These are phyloP conservation scores for Achaetomium macrosporum DNA, from an alignment of 2,329 filamentous ascomycete species.

Conservation along the genomic window DNA sequence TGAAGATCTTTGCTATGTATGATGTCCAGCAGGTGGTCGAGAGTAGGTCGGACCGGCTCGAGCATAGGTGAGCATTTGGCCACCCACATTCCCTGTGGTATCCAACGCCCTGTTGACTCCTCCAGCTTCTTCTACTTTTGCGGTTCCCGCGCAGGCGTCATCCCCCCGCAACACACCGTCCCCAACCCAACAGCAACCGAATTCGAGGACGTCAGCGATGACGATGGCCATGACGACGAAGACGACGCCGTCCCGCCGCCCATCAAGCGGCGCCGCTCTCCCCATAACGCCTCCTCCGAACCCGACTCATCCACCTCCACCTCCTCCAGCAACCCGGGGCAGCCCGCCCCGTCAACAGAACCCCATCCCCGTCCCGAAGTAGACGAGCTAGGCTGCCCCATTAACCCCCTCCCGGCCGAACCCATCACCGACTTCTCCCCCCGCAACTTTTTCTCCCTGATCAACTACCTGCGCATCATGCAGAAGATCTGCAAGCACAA, in stretches of 20 bases:
- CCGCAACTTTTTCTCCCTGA: constrained; percentile 90
- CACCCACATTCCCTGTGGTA: too few relatives aligned
- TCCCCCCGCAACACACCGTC: constrained; percentile 19
- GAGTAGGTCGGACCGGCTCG: constrained; percentile 73
- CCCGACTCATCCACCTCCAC: background rate
- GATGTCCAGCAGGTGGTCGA: constrained; percentile 89
- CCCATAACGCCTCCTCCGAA: constrained; percentile 14
- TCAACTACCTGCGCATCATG: constrained; percentile 93
- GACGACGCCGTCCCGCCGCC: constrained; percentile 75
- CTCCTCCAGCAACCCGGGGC: background rate
- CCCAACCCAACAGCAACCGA: constrained; percentile 29
- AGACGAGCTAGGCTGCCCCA: constrained; percentile 81
- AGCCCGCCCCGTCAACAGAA: background rate
- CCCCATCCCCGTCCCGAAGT: constrained; percentile 51
- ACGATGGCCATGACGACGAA: constrained; percentile 28
- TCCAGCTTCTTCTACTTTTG: constrained; percentile 86
- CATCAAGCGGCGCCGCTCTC: constrained; percentile 56
- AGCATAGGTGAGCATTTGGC: constrained; percentile 61
- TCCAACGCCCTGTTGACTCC: background rate
- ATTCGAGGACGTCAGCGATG: constrained; percentile 37
- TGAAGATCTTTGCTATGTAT: constrained; percentile 92
- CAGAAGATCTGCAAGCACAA: constrained; percentile 97
- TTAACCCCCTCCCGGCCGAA: constrained; percentile 60
- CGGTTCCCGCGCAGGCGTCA: constrained; percentile 50
- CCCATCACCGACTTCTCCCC: constrained; percentile 88